Evolutionary conservation across 345 rosid species (phyloP).

Genomic region (Populus tremula): DNA sequence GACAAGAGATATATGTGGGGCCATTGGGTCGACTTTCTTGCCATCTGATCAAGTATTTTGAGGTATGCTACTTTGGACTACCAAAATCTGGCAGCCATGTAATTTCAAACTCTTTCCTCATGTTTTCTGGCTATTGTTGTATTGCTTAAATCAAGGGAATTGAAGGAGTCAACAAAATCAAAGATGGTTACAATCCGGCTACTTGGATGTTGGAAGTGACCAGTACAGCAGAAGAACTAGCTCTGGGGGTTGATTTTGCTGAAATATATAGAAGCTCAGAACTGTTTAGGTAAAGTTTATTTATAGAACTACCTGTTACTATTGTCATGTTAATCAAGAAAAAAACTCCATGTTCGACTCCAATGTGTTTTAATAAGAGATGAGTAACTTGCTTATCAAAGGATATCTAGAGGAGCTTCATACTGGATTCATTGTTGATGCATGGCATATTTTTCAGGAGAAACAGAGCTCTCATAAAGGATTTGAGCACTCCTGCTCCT

Average conservation of each 20-base stretch:
- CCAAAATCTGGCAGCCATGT: too few relatives aligned
- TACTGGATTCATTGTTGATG: neutral
- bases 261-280: conserved; percentile 58
- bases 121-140: too few relatives aligned
- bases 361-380: neutral
- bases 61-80: conserved; percentile 38
- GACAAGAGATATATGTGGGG: conserved; percentile 74
- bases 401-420: neutral
- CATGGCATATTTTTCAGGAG: conserved; percentile 42
- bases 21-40: conserved; percentile 66
- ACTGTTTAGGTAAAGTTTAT: conserved; percentile 41
- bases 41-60: conserved; percentile 58
- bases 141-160: conserved; percentile 33
- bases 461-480: conserved; percentile 23
- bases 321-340: neutral
- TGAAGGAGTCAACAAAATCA: conserved; percentile 55
- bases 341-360: neutral
- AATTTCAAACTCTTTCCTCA: too few relatives aligned
- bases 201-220: conserved; percentile 88
- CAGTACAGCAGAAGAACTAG: conserved; percentile 50
- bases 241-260: conserved; percentile 60
- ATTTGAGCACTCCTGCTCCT: conserved; percentile 18
- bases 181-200: conserved; percentile 81
- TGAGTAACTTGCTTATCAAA: neutral
- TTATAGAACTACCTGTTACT: neutral